Evolutionary conservation across 2,329 filamentous ascomycete species (phyloP), one percentile per base, ranked within the genome.

Genomic region (Drechslerella dactyloides): DNA sequence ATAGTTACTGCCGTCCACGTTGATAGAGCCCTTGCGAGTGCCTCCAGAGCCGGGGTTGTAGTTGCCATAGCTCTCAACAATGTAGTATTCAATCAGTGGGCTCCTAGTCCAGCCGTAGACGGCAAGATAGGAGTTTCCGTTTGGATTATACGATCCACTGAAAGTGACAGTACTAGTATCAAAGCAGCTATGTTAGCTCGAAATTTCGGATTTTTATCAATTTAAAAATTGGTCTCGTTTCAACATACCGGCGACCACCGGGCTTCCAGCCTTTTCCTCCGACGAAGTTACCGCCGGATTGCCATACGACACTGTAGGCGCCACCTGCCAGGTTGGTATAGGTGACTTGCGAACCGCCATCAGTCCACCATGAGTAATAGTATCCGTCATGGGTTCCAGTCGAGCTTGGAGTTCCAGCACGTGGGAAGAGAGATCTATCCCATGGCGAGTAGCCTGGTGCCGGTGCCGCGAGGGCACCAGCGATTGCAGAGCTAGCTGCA

Each of bases 301-400:
- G 78, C 84, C 84, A 86, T 2, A 58, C 79, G 5, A 84, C 79
- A 73, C 80, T 82, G 80, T 85, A 86, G 69, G 78, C 77, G 23
- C 85, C 84, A 19, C 78, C 82, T 2, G 78, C 77, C 19, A 81
- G 82, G 78, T 86, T 87, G 76, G 82, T 84, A 80, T 87, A 87
- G 42, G 80, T 83, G 6, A 84, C 83, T 46, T 79, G 76, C 40
- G 79, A 81, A n/a, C 78, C 80, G 30, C 83, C 82, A 69, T 87
- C 85, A 62, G 82, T 85, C 84, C 84, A 87, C 80, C 82, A 86
- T 7, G 83, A 85, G 78, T 84, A 87, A 80, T 83, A 87, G 80
- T 82, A 87, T 61, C 85, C 85, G 75, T 85, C 83, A 79, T 84
- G 80, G 5, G 80, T 83, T 54, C 85, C 85, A 1, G 82, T 83